Base-by-base conservation (phyloP, 1,139 yeast genomes). In the Yamadazyma taylorii region DNA sequence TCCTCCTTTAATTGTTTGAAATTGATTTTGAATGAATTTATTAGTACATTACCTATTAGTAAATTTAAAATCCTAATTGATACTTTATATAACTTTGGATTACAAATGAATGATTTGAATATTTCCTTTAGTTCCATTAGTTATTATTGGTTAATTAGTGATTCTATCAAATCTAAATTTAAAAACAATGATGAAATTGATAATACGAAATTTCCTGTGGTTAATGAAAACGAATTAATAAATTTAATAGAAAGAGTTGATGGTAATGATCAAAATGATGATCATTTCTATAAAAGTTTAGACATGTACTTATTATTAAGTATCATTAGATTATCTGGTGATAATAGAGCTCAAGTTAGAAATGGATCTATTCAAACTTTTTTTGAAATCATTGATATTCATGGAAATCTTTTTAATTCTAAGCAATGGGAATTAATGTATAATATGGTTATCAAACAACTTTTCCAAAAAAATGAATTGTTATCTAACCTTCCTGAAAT, bases 311-410 rank as follows among this genome's bases (percentile, higher is more conserved):
- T 86, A 24, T 60, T 88, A 32, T 68, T 74, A 8, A 71, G 79
- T 27, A 61, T 90, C 29, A 80, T 89, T 0, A 71, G 71, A 17
- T 73, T 88, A 21, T 75, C 89, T 0, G 56, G 64, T 22, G 94
- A 86, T 49, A 49, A 69, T 1, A 72, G 96, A 39, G 77, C 84
- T 0, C 95, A 88, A 49, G 96, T 90, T 1, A 72, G 95, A 46
- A 88, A 88, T 53, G 96, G 96, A 2, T 81, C 96, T 0, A 76
- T 88, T 21, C 95, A 88, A 54, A 90, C 96, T 0, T 79, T 89
- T 48, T 87, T 87, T 60, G 80, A 90, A 48, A 83, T 90, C 29
- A 72, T 89, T 41, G 95, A 88, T 38, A 80, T 90, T 1, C 92
- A 86, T 57, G 88, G 92, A 0, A 54, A 62, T 10, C 64, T 68